These are phyloP conservation scores for Thalassiosira oceanica DNA, from an alignment of 352 stramenopile genomes.

Conservation along the genomic window DNA sequence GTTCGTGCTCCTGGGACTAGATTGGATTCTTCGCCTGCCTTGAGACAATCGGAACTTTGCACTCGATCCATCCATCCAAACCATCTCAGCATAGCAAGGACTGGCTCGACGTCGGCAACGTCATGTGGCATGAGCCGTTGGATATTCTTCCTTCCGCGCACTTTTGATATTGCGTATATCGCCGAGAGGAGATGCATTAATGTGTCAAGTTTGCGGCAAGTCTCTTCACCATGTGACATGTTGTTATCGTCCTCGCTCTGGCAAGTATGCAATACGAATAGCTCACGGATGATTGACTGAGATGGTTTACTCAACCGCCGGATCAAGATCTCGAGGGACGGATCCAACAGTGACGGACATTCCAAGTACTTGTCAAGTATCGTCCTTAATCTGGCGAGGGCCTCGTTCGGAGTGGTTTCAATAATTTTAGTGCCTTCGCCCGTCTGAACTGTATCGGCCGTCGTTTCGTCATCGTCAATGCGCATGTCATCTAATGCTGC, in stretches of 20 bases:
- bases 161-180: slow-evolving; percentile 94
- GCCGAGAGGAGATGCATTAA: slow-evolving; percentile 68
- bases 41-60: slow-evolving; percentile 33
- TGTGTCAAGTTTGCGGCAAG: slow-evolving; percentile 15
- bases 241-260: slow-evolving; percentile 16
- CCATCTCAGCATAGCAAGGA: slow-evolving; percentile 75
- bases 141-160: slow-evolving; percentile 92
- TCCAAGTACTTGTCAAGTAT: slow-evolving; percentile 84
- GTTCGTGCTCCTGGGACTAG: too few relatives aligned
- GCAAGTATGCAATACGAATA: slow-evolving; percentile 19
- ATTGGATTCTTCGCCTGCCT: slow-evolving; percentile 87
- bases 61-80: slow-evolving; percentile 40
- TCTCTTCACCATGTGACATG: slow-evolving; percentile 11
- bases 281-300: slow-evolving; percentile 64
- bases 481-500: background rate
- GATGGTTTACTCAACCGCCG: slow-evolving; percentile 80
- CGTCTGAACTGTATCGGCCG: too few relatives aligned
- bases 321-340: slow-evolving; percentile 84
- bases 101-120: slow-evolving; percentile 93
- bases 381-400: too few relatives aligned
- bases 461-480: slow-evolving; percentile 41
- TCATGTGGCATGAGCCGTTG: slow-evolving; percentile 94
- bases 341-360: slow-evolving; percentile 89
- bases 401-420: too few relatives aligned
- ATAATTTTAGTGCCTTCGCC: too few relatives aligned